Evolutionary conservation across 2,329 filamentous ascomycete species (phyloP).

Genomic region (Trichoderma simmonsii): DNA sequence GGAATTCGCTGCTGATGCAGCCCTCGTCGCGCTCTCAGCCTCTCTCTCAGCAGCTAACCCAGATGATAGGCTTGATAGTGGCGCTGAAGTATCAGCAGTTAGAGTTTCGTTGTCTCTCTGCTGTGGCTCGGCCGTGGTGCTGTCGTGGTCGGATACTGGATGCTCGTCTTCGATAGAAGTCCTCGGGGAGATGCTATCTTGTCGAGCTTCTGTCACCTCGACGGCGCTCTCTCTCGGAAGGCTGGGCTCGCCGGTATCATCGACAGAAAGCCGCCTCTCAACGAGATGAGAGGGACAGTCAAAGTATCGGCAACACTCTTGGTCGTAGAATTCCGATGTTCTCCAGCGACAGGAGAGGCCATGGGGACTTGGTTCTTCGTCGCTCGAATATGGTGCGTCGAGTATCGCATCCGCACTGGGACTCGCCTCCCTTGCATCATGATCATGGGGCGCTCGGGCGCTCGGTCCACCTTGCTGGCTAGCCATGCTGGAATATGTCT

Average conservation of each 20-base stretch:
- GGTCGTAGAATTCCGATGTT: slow-evolving; percentile 37
- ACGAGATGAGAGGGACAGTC: slow-evolving; percentile 48
- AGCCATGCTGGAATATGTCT: slow-evolving; percentile 29
- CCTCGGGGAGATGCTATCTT: background rate
- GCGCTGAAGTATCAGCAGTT: background rate
- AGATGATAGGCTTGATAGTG: background rate
- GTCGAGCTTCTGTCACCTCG: background rate
- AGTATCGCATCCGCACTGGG: slow-evolving; percentile 26
- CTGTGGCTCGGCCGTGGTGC: background rate
- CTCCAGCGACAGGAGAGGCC: slow-evolving; percentile 37
- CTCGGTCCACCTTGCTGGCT: slow-evolving; percentile 30
- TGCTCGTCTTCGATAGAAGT: background rate
- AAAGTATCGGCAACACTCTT: slow-evolving; percentile 46
- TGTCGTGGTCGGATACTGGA: background rate
- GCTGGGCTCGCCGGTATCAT: slow-evolving; percentile 23
- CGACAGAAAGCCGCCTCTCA: slow-evolving; percentile 36
- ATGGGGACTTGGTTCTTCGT: slow-evolving; percentile 26
- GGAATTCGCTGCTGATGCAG: background rate
- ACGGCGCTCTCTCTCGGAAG: slow-evolving; percentile 11
- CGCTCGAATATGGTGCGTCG: slow-evolving; percentile 41
- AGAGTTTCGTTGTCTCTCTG: background rate
- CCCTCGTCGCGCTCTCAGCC: background rate
- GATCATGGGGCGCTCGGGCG: slow-evolving; percentile 20
- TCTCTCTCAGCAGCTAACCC: background rate
- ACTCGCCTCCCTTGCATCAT: slow-evolving; percentile 13